phyloP scores from a whole-genome alignment of 768 basidiomycete genomes.

The Boletus rubropictus region DNA sequence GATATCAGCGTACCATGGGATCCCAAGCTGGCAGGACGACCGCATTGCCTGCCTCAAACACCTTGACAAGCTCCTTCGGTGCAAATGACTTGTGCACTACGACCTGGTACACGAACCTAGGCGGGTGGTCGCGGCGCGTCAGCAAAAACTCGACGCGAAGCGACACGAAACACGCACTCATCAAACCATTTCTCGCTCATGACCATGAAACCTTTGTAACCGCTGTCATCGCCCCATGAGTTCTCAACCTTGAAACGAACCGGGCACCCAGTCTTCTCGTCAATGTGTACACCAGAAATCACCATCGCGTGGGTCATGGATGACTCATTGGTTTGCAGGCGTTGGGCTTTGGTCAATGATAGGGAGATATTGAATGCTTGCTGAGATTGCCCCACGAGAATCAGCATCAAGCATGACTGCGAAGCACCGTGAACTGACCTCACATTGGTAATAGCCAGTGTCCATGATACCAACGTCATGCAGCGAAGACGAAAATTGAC shows the following conservation, averaged over 20 bases:
- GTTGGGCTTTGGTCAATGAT: constrained; percentile 77
- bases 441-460: constrained; percentile 72
- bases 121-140: neutral
- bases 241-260: constrained; percentile 97
- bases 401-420: neutral
- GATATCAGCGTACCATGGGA: constrained; percentile 25
- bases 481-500: constrained; percentile 66
- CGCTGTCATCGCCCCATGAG: constrained; percentile 76
- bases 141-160: neutral
- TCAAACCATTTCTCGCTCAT: constrained; percentile 94
- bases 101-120: constrained; percentile 86
- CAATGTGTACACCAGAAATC: constrained; percentile 87
- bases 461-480: constrained; percentile 76
- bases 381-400: constrained; percentile 30
- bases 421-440: constrained; percentile 36
- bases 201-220: constrained; percentile 84
- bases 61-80: constrained; percentile 72
- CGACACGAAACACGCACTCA: constrained; percentile 47
- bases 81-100: constrained; percentile 80
- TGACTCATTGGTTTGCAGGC: constrained; percentile 77
- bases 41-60: constrained; percentile 64
- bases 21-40: constrained; percentile 86
- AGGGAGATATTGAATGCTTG: constrained; percentile 79
- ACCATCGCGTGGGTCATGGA: constrained; percentile 90
- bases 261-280: constrained; percentile 58